phyloP scores from a whole-genome alignment of 2,329 filamentous ascomycete genomes.

The Polytolypa hystricis region DNA sequence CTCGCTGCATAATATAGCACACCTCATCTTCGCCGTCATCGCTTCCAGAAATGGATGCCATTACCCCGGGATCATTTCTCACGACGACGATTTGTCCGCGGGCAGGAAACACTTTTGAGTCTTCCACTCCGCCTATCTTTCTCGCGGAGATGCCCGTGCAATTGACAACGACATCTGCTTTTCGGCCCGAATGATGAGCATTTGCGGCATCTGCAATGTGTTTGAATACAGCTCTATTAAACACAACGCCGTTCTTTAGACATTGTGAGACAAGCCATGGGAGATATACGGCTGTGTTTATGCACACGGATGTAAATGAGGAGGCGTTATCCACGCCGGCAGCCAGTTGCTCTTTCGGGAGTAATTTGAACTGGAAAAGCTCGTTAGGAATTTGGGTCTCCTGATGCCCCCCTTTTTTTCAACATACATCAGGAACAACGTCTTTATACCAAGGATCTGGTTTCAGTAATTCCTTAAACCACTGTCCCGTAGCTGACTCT shows the following conservation, averaged over 20 bases:
- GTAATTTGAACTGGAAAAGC: slow-evolving; percentile 7
- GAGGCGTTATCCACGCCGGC: slow-evolving; percentile 59
- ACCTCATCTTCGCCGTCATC: slow-evolving; percentile 64
- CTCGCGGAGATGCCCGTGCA: slow-evolving; percentile 69
- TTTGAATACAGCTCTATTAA: slow-evolving; percentile 52
- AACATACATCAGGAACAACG: slow-evolving; percentile 54
- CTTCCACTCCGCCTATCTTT: slow-evolving; percentile 70
- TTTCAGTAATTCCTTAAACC: slow-evolving; percentile 57
- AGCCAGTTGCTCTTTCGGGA: slow-evolving; percentile 48
- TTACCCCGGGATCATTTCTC: slow-evolving; percentile 61
- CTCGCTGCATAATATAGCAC: slow-evolving; percentile 72
- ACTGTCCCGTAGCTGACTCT: slow-evolving; percentile 40
- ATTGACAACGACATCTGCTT: slow-evolving; percentile 65
- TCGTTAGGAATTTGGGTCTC: not conserved
- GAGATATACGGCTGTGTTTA: slow-evolving; percentile 82
- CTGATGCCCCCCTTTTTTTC: too few relatives aligned
- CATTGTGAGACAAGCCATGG: slow-evolving; percentile 77
- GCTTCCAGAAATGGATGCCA: slow-evolving; percentile 60
- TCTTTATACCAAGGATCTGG: slow-evolving; percentile 63
- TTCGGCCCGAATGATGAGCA: slow-evolving; percentile 46
- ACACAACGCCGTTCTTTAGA: slow-evolving; percentile 56
- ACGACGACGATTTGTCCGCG: slow-evolving; percentile 79
- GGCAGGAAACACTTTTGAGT: slow-evolving; percentile 59
- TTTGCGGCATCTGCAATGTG: slow-evolving; percentile 61
- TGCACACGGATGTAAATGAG: slow-evolving; percentile 74